Percentiles rank a stretch among this genome's conserved stretches.
Evolutionary conservation across 1,284 basidiomycete species (phyloP).

Genomic region (Mycena sp.): DNA sequence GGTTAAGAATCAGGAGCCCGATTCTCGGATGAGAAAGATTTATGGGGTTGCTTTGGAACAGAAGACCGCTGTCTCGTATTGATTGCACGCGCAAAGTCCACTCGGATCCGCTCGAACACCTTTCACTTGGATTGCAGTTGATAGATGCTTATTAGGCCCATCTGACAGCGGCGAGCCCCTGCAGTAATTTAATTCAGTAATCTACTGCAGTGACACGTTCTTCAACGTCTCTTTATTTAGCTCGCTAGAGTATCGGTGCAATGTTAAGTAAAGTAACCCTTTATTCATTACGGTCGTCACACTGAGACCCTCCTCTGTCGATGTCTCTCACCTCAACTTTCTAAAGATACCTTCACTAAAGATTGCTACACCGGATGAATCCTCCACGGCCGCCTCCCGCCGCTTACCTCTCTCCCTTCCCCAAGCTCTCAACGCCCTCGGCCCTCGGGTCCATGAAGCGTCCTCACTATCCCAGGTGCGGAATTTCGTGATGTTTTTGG

Average conservation of each 20-base stretch:
- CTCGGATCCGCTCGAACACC: not conserved
- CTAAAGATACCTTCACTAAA: not conserved
- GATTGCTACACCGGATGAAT: not conserved
- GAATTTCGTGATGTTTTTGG: no score
- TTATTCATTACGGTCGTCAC: not conserved
- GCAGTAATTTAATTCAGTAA: not conserved
- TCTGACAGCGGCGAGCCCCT: not conserved
- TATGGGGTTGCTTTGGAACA: not conserved
- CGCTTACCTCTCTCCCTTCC: not conserved
- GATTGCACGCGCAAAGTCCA: not conserved
- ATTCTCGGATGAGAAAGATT: not conserved
- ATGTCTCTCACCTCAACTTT: not conserved
- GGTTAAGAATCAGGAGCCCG: not conserved
- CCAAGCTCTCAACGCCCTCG: not conserved
- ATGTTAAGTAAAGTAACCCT: not conserved
- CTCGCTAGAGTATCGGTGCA: not conserved
- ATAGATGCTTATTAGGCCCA: not conserved
- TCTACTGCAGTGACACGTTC: not conserved
- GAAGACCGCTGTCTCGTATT: not conserved
- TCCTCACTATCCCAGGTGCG: no score
- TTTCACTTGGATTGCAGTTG: not conserved
- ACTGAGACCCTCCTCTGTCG: not conserved
- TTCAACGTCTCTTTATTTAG: not conserved
- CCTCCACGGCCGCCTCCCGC: no score
- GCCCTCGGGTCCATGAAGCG: no score